Evolutionary conservation across 2,329 filamentous ascomycete genomes (phyloP).

Genomic region (Hirsutella rhossiliensis): DNA sequence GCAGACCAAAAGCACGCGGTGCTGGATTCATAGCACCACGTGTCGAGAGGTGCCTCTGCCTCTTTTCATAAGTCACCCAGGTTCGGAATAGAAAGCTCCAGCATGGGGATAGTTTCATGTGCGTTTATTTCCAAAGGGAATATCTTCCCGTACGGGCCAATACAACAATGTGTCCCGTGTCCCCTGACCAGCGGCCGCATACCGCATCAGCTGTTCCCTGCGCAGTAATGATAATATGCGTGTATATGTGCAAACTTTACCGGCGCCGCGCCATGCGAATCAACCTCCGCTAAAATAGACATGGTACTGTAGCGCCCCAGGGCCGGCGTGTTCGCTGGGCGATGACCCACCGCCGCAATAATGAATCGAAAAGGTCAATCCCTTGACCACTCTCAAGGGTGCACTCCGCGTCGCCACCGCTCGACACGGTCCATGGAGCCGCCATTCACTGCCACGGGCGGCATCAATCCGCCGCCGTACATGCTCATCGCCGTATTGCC

Average conservation of each 20-base stretch:
- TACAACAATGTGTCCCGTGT: too few relatives aligned
- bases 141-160: too few relatives aligned
- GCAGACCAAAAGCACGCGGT: constrained; percentile 16
- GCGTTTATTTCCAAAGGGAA: too few relatives aligned
- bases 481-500: constrained; percentile 8
- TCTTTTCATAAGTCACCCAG: too few relatives aligned
- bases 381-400: too few relatives aligned
- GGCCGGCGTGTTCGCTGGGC: too few relatives aligned
- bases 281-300: too few relatives aligned
- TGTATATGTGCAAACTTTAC: neutral
- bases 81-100: too few relatives aligned
- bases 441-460: constrained; percentile 11
- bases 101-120: too few relatives aligned
- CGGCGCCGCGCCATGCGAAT: neutral
- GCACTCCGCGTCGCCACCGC: constrained; percentile 29
- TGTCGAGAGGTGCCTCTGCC: neutral
- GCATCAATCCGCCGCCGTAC: constrained; percentile 16
- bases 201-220: neutral
- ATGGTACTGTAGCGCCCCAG: neutral
- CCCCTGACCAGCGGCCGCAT: neutral
- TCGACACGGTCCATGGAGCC: constrained; percentile 25
- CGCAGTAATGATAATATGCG: neutral
- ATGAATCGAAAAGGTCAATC: too few relatives aligned
- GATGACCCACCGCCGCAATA: too few relatives aligned
- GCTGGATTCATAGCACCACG: constrained; percentile 2